These are phyloP conservation scores for Solidago caesia DNA, from an alignment of 129 eudicot species.

Conservation along the genomic window DNA sequence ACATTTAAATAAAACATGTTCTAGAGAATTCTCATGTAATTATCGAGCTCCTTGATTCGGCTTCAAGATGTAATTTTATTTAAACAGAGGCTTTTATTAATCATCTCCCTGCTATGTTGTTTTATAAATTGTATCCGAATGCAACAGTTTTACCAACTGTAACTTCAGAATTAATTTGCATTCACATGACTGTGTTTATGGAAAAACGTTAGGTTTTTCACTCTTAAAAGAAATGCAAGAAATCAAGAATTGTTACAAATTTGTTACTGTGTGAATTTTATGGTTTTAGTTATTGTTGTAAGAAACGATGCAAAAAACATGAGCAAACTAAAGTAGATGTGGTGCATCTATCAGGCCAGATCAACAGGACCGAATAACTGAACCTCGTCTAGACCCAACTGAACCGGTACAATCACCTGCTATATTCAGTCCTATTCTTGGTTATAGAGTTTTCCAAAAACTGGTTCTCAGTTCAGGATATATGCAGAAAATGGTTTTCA, in stretches of 20 bases:
- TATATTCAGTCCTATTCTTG: neutral
- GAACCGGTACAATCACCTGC: neutral
- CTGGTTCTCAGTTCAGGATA: neutral
- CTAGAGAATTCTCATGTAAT: neutral
- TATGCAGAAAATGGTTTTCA: neutral
- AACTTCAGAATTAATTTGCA: neutral
- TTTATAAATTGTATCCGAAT: neutral
- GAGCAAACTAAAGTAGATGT: slow-evolving; percentile 1
- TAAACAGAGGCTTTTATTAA: neutral
- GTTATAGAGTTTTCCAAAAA: neutral
- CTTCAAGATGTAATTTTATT: neutral
- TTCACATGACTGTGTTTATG: neutral
- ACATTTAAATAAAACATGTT: slow-evolving; percentile 13
- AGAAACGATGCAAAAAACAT: neutral
- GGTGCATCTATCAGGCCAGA: neutral
- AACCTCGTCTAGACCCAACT: too few species aligned
- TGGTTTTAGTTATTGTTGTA: neutral
- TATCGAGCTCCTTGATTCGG: slow-evolving; percentile 4
- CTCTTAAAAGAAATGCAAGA: neutral
- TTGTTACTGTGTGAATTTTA: neutral
- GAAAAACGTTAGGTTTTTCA: neutral
- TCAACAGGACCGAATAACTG: neutral
- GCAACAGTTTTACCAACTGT: neutral
- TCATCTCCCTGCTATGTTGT: neutral
- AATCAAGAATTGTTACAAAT: neutral